Percentiles rank a stretch among this genome's conserved stretches.
phyloP scores from a whole-genome alignment of 2,329 filamentous ascomycete species.

The Pseudogymnoascus sp. region DNA sequence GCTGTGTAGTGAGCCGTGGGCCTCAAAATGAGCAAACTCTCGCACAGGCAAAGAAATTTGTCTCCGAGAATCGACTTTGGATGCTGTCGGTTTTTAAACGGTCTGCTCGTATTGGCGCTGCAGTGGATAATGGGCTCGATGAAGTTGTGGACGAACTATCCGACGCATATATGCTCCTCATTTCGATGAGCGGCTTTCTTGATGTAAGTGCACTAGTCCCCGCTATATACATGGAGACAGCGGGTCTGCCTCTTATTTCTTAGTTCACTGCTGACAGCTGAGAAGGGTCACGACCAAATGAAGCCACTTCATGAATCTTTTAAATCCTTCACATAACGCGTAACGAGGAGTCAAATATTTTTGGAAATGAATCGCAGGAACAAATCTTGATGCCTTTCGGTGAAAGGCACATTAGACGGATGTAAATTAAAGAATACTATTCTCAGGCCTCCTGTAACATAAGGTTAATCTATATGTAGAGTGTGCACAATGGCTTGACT shows the following conservation, averaged over 20 bases:
- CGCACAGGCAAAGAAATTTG: conserved; percentile 68
- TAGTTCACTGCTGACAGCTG: neutral
- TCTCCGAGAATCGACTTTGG: conserved; percentile 72
- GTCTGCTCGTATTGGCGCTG: conserved; percentile 65
- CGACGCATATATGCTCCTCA: conserved; percentile 75
- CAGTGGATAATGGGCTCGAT: conserved; percentile 39
- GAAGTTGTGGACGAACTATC: conserved; percentile 67
- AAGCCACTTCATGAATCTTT: conserved; percentile 6
- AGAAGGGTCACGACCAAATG: neutral
- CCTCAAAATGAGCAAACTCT: conserved; percentile 67
- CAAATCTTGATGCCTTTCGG: neutral
- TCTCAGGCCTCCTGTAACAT: neutral
- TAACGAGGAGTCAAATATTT: neutral
- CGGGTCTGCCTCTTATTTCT: neutral
- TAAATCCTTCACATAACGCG: conserved; percentile 1
- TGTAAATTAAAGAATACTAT: conserved; percentile 4
- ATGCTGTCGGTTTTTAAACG: conserved; percentile 88
- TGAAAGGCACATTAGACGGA: neutral
- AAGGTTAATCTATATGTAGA: neutral
- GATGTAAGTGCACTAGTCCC: conserved; percentile 55
- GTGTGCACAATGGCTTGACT: neutral
- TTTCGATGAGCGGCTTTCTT: conserved; percentile 74
- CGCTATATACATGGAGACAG: neutral
- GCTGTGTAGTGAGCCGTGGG: conserved; percentile 72
- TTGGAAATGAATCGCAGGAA: neutral